A percentile compares a stretch with the other conserved stretches of the same genome.
Evolutionary conservation across 495 filamentous ascomycete species (phyloP).

Genomic region (Penicillium cinerascens): DNA sequence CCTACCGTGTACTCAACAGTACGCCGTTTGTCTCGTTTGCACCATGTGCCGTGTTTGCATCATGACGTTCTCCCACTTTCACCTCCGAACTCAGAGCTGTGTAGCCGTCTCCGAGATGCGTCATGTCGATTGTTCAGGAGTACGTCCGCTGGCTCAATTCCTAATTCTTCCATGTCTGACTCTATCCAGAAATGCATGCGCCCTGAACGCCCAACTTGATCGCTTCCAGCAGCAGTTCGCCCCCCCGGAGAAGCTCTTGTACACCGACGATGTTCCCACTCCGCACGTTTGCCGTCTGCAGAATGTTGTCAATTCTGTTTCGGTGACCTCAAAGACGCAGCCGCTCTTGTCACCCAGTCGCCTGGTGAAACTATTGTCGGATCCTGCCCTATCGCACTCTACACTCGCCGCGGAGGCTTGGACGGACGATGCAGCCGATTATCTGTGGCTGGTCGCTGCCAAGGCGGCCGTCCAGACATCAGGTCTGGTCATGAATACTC

Average conservation of each 20-base stretch:
- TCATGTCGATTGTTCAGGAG: conserved; percentile 27
- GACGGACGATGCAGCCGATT: conserved; percentile 59
- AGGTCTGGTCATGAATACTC: conserved; percentile 65
- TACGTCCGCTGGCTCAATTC: conserved; percentile 8
- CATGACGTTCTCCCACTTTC: conserved; percentile 14
- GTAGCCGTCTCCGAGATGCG: not conserved
- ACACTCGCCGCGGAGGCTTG: not conserved
- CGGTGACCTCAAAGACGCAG: conserved; percentile 57
- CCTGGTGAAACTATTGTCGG: conserved; percentile 56
- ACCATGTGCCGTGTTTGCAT: conserved; percentile 12
- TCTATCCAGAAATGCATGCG: conserved; percentile 65
- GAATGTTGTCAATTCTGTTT: conserved; percentile 63
- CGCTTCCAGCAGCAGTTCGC: conserved; percentile 55
- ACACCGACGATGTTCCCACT: conserved; percentile 16
- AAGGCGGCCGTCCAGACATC: conserved; percentile 86
- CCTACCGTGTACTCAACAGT: conserved; percentile 10
- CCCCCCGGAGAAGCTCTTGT: conserved; percentile 16
- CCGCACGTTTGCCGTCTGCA: conserved; percentile 46
- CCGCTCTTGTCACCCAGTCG: conserved; percentile 47
- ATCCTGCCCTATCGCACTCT: conserved; percentile 40
- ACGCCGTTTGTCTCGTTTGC: conserved; percentile 13
- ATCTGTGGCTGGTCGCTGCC: conserved; percentile 82
- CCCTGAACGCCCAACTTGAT: conserved; percentile 77
- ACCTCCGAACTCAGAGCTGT: not conserved
- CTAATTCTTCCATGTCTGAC: not conserved